Base-by-base conservation (phyloP, 345 rosid species). In the Cardamine resedifolia region DNA sequence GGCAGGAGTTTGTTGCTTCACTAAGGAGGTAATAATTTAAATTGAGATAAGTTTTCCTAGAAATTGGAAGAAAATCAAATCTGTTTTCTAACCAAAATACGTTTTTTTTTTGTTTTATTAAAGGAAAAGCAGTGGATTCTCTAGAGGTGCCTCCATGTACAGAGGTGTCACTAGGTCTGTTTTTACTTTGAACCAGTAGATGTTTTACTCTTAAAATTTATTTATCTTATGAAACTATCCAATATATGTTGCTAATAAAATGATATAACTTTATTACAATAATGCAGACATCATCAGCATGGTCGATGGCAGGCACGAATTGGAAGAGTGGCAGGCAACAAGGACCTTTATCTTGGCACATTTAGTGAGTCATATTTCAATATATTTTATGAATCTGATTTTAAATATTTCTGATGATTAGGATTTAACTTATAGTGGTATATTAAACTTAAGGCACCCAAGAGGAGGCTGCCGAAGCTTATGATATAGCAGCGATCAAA, bases 231-330 rank as follows among this genome's bases (percentile, higher is more conserved):
- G 20, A 10, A 30, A 19, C 14, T 18, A n/a, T 67, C 11, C 41
- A 60, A 20, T 10, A 11, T 3, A 26, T 38, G 64, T 34, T 63
- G n/a, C 1, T 47, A n/a, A 2, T 14, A 18, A 19, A 36, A 21
- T 31, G 33, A 1, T 38, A 10, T 1, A 45, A 28, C 5, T 2
- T 30, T 30, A 21, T 10, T 28, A 21, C 8, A 6, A 65, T 34
- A 44, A 66, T 48, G 76, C 67, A 93, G 97, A 82, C 98, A 94
- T 66, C 97, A 94, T 85, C 98, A 94, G 78, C 98, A 94, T 56
- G 97, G 98, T 64, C 72, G 98, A 63, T 94, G 98, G 97, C 98
- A 94, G 72, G 98, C 98, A 31, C 86, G 98, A 62, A 94, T 94
- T 0, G 98, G 98, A 9, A 83, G 98, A 79, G 98, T 94, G 31